Evolutionary conservation across 2,329 filamentous ascomycete species (phyloP).

Genomic region (Cercospora beticola): DNA sequence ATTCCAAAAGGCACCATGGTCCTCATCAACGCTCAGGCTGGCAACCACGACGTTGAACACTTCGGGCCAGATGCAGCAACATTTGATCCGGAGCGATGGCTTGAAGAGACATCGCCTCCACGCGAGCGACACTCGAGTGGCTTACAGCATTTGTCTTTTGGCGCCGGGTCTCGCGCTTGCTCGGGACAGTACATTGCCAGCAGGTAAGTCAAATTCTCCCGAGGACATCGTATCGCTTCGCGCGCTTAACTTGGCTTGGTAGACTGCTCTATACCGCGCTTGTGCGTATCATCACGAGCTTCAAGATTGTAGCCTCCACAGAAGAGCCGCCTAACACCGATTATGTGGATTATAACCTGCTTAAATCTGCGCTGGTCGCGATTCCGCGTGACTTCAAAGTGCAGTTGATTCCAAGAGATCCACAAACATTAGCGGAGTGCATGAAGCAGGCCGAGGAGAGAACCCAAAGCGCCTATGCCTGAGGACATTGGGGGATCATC

Average conservation of each 20-base stretch:
- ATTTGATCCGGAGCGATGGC: constrained; percentile 55
- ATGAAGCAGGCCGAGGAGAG: constrained; percentile 46
- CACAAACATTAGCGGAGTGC: constrained; percentile 41
- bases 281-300: constrained; percentile 51
- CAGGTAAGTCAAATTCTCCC: constrained; percentile 15
- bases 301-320: constrained; percentile 52
- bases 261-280: constrained; percentile 53
- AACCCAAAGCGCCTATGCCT: constrained; percentile 34
- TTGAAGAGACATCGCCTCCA: constrained; percentile 41
- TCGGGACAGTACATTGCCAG: constrained; percentile 53
- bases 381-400: constrained; percentile 61
- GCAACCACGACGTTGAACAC: constrained; percentile 54
- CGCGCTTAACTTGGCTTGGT: constrained; percentile 9
- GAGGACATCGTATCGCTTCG: background rate
- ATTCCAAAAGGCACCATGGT: constrained; percentile 57
- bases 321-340: constrained; percentile 58
- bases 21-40: constrained; percentile 56
- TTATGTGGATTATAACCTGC: constrained; percentile 62
- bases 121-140: constrained; percentile 34
- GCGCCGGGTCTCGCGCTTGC: constrained; percentile 54
- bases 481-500: background rate
- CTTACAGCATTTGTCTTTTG: constrained; percentile 52
- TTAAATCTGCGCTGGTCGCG: constrained; percentile 60
- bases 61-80: constrained; percentile 48
- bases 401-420: constrained; percentile 54